Conservation (phyloP, 768 basidiomycete species). For the Tulasnella sp. region DNA sequence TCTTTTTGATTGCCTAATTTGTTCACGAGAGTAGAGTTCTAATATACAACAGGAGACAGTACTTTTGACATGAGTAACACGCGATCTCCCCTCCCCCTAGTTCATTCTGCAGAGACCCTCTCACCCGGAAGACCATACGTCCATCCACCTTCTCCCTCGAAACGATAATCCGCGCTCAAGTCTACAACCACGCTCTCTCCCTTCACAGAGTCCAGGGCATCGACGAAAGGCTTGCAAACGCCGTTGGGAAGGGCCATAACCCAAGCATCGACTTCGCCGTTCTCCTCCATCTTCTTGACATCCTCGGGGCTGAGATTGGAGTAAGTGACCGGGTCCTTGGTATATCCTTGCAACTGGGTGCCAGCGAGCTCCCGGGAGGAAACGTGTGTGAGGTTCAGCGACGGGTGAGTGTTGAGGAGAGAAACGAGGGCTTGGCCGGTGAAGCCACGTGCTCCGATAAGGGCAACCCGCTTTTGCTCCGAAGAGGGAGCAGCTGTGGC, state of each 20-base stretch:
- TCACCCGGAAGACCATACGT: constrained; percentile 98
- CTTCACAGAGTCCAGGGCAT: constrained; percentile 77
- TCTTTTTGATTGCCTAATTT: constrained; percentile 62
- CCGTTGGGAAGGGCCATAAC: constrained; percentile 99
- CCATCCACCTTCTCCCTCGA: constrained; percentile 73
- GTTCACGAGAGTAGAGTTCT: constrained; percentile 82
- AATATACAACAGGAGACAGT: constrained; percentile 19
- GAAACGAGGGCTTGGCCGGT: constrained; percentile 89
- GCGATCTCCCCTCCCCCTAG: constrained; percentile 12
- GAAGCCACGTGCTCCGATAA: constrained; percentile 93
- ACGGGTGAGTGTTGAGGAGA: constrained; percentile 80
- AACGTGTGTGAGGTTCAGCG: constrained; percentile 86
- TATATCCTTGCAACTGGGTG: constrained; percentile 67
- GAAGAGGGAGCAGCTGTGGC: constrained; percentile 48
- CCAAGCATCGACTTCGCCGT: constrained; percentile 93
- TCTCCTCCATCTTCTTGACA: constrained; percentile 81
- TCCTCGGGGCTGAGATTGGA: constrained; percentile 70
- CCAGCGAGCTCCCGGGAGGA: constrained; percentile 94
- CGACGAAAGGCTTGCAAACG: constrained; percentile 91
- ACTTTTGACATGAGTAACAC: constrained; percentile 20
- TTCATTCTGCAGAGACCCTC: constrained; percentile 30
- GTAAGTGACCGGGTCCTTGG: constrained; percentile 65
- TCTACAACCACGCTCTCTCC: constrained; percentile 75
- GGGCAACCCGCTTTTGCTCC: constrained; percentile 75
- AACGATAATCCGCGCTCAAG: constrained; percentile 89